Percentiles rank a stretch among this genome's conserved stretches.
phyloP scores from a whole-genome alignment of 371 early-diverging fungal species.

The Mucor saturninus region DNA sequence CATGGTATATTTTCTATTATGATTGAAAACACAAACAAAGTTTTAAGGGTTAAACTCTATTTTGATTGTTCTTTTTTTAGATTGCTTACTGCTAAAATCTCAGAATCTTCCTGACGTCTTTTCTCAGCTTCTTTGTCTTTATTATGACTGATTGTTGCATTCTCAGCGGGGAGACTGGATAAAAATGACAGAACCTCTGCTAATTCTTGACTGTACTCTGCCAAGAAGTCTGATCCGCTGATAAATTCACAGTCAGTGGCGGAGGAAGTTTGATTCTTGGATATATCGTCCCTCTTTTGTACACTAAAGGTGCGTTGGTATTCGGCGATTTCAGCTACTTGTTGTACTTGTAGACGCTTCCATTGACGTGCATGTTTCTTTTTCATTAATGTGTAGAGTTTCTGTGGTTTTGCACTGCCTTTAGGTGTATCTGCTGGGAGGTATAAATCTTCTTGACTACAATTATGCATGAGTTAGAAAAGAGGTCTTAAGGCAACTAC shows the following conservation, averaged over 20 bases:
- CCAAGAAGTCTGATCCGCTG: slow-evolving; percentile 11
- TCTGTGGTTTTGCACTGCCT: background rate
- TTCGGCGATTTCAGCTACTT: slow-evolving; percentile 11
- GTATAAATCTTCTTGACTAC: slow-evolving; percentile 8
- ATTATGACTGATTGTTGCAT: too few relatives aligned
- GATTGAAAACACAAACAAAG: too few relatives aligned
- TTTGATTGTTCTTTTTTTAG: too few relatives aligned
- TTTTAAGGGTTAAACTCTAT: too few relatives aligned
- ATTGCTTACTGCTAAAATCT: too few relatives aligned
- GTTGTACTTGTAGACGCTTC: slow-evolving; percentile 7
- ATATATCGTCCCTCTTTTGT: background rate
- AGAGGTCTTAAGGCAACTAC: too few relatives aligned
- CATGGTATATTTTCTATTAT: too few relatives aligned
- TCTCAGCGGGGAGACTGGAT: too few relatives aligned
- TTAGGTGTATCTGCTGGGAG: slow-evolving; percentile 23
- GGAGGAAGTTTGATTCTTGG: background rate
- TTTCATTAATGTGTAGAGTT: background rate
- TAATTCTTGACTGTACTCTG: background rate
- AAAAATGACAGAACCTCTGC: background rate
- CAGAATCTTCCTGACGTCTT: too few relatives aligned
- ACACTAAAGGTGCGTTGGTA: slow-evolving; percentile 13
- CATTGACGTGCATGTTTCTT: slow-evolving; percentile 12
- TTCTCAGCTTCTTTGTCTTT: too few relatives aligned
- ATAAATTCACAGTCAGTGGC: slow-evolving; percentile 12
- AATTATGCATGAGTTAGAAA: background rate